Evolutionary conservation across 371 early-diverging fungal genomes (phyloP).

Genomic region (Rhizopus sp.): DNA sequence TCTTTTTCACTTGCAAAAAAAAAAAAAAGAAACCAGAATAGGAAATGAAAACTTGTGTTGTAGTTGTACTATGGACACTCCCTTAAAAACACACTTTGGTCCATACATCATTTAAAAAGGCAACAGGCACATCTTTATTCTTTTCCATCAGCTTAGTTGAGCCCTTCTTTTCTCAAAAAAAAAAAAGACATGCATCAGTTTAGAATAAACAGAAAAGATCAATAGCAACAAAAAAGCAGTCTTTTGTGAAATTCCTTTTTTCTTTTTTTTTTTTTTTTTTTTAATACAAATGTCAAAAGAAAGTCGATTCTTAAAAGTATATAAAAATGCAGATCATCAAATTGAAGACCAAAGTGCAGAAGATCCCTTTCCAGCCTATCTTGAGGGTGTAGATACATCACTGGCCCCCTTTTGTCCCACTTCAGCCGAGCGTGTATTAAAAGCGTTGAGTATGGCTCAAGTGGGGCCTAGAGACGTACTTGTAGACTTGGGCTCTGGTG

Average conservation of each 20-base stretch:
- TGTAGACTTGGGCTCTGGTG: slow-evolving; percentile 68
- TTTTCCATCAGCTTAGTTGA: too few relatives aligned
- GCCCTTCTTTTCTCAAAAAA: too few relatives aligned
- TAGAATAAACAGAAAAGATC: not conserved
- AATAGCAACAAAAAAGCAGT: not conserved
- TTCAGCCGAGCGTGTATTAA: slow-evolving; percentile 55
- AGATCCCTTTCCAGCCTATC: slow-evolving; percentile 59
- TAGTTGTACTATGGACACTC: too few relatives aligned
- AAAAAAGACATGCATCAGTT: too few relatives aligned
- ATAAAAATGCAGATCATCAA: slow-evolving; percentile 32
- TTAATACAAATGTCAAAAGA: not conserved
- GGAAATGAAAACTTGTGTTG: not conserved
- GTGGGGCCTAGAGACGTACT: slow-evolving; percentile 43
- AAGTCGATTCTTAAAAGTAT: slow-evolving; percentile 34
- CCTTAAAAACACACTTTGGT: too few relatives aligned
- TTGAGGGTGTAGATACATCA: slow-evolving; percentile 58
- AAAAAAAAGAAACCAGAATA: not conserved
- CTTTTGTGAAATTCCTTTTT: not conserved
- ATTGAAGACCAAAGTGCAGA: slow-evolving; percentile 40
- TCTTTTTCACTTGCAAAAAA: too few relatives aligned
- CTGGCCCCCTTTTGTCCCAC: slow-evolving; percentile 69
- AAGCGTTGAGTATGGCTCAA: slow-evolving; percentile 56
- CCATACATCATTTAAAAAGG: too few relatives aligned
- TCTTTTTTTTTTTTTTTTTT: too few relatives aligned
- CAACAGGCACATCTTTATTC: too few relatives aligned